Percentiles rank a stretch among this genome's conserved stretches.
Conservation (phyloP, 345 rosid genomes). For the Aurinia saxatilis region DNA sequence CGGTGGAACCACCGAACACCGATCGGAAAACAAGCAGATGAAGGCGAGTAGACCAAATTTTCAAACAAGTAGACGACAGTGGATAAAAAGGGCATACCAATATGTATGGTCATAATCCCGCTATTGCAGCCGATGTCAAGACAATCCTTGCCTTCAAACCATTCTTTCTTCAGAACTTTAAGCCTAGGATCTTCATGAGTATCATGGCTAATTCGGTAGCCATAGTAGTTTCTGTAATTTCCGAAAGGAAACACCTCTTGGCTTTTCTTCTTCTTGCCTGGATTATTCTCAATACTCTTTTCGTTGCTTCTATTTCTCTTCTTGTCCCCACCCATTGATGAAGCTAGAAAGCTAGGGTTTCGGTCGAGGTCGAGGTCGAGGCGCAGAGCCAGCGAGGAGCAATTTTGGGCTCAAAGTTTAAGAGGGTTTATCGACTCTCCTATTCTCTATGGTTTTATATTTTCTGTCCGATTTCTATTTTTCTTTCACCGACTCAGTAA, state of each 20-base stretch:
- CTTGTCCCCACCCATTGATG: constrained; percentile 11
- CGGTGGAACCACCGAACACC: no score
- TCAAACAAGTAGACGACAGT: no score
- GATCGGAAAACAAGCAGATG: no score
- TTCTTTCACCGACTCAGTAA: no score
- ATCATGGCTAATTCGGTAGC: constrained; percentile 67
- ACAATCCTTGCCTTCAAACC: constrained; percentile 77
- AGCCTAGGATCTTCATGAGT: constrained; percentile 79
- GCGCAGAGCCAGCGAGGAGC: no score
- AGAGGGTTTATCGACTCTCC: no score
- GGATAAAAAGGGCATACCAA: constrained; percentile 35
- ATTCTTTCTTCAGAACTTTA: constrained; percentile 63
- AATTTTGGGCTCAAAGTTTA: no score
- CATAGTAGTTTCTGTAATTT: constrained; percentile 81
- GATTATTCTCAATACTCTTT: no score
- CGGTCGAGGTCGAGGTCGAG: no score
- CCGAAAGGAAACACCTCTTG: constrained; percentile 61
- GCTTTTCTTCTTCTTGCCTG: constrained; percentile 45
- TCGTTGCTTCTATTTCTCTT: constrained; percentile 5
- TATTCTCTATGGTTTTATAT: no score
- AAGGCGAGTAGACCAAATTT: no score
- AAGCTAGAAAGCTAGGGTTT: not conserved
- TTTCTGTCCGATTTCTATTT: no score
- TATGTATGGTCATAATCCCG: constrained; percentile 67
- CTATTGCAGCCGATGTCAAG: constrained; percentile 94